Base-by-base conservation (phyloP, 768 basidiomycete genomes). In the Psilocybe tampanensis region DNA sequence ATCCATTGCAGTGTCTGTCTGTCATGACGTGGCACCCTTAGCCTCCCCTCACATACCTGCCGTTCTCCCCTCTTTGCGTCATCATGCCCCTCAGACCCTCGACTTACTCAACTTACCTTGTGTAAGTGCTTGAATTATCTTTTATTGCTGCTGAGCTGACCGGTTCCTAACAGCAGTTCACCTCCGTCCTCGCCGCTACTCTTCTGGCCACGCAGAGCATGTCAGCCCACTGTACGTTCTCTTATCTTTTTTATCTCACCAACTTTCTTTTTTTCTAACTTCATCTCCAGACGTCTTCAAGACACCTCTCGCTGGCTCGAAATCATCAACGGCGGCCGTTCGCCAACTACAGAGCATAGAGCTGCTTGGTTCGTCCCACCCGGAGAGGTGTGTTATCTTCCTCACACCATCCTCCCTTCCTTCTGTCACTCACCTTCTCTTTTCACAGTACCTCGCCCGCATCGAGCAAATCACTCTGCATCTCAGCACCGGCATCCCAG, bases 391-490 rank as follows among this genome's bases (percentile, higher is more conserved):
- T n/a, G n/a, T n/a, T n/a, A n/a, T n/a, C n/a, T n/a, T n/a, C n/a
- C n/a, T n/a, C n/a, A n/a, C n/a, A n/a, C n/a, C n/a, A n/a, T n/a
- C n/a, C n/a, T n/a, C n/a, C n/a, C n/a, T n/a, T n/a, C n/a, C n/a
- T n/a, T n/a, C n/a, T n/a, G n/a, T n/a, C n/a, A n/a, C n/a, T n/a
- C n/a, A n/a, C n/a, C n/a, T n/a, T n/a, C n/a, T n/a, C n/a, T n/a
- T n/a, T n/a, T n/a, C n/a, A n/a, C n/a, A n/a, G 72, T 79, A 75
- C 57, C 67, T 77, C 26, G 68, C 76, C 47, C 76, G 80, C 44
- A 71, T 76, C 53, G 78, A 81, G 54, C 75, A 77, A 26, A 70
- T 78, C 42, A 80, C 71, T 22, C 70, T 82, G 29, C 79, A 81
- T 60, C 66, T 73, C 17, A 42, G 52, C 15, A 72, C 66, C 49